These are phyloP conservation scores for Fusarium newnesense DNA, from an alignment of 2,329 filamentous ascomycete genomes.

Conservation along the genomic window DNA sequence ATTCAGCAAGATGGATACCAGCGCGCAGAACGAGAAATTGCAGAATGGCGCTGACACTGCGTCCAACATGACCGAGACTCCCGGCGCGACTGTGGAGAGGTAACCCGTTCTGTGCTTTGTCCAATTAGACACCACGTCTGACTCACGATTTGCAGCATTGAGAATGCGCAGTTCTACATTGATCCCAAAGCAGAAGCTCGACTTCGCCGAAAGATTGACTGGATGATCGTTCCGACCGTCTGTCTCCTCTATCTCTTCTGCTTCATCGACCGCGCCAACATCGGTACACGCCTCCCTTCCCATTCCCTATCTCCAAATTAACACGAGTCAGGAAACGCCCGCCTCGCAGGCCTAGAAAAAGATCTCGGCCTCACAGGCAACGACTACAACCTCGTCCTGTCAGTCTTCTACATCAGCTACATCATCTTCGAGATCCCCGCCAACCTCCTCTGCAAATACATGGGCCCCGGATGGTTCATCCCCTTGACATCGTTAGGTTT, in stretches of 20 bases:
- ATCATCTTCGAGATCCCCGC: conserved; percentile 73
- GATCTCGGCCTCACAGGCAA: conserved; percentile 53
- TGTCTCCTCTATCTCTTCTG: conserved; percentile 68
- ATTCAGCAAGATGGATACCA: not conserved
- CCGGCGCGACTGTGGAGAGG: not conserved
- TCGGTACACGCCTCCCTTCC: not conserved
- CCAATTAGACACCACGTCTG: not conserved
- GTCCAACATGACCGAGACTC: conserved; percentile 4
- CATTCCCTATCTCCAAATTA: not conserved
- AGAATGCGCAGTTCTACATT: conserved; percentile 8
- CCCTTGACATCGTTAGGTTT: conserved; percentile 67
- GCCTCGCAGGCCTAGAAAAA: conserved; percentile 27
- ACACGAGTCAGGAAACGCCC: conserved; percentile 27
- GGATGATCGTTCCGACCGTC: conserved; percentile 23
- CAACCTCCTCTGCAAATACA: conserved; percentile 70
- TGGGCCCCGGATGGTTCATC: conserved; percentile 74
- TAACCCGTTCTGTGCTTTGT: not conserved
- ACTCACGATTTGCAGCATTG: not conserved
- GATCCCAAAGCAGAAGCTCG: conserved; percentile 19
- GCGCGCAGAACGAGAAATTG: conserved; percentile 8
- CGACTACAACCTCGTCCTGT: conserved; percentile 71
- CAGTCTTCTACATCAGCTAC: conserved; percentile 72
- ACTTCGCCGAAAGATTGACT: conserved; percentile 24
- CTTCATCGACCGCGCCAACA: conserved; percentile 67
- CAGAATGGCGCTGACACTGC: conserved; percentile 7